Evolutionary conservation across 495 filamentous ascomycete genomes (phyloP).

Genomic region (Trichoderma gamsii): DNA sequence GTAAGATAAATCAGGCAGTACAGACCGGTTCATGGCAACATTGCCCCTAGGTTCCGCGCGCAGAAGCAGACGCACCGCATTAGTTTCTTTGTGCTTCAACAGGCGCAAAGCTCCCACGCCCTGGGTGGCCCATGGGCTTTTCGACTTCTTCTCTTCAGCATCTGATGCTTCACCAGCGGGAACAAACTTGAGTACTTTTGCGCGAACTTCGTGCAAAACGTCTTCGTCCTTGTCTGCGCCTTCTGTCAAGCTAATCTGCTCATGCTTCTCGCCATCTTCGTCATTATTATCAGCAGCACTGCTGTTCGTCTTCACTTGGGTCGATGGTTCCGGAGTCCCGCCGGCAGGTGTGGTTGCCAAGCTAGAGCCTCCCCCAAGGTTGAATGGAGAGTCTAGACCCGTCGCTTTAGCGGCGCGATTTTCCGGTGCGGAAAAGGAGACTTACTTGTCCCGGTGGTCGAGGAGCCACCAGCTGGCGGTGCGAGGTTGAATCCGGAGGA

Average conservation of each 20-base stretch:
- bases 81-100: conserved; percentile 59
- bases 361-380: conserved; percentile 44
- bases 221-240: conserved; percentile 68
- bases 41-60: conserved; percentile 65
- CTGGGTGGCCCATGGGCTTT: conserved; percentile 50
- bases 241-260: conserved; percentile 57
- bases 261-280: conserved; percentile 43
- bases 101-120: conserved; percentile 62
- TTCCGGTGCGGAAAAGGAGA: conserved; percentile 20
- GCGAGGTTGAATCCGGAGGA: conserved; percentile 9
- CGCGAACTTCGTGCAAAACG: conserved; percentile 54
- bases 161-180: conserved; percentile 31
- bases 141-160: conserved; percentile 29
- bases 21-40: conserved; percentile 58
- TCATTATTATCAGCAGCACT: conserved; percentile 35
- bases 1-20: conserved; percentile 56
- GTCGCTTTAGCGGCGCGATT: conserved; percentile 16
- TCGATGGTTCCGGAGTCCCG: conserved; percentile 54
- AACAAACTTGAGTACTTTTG: conserved; percentile 53
- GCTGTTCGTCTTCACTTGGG: conserved; percentile 45
- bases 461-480: conserved; percentile 24
- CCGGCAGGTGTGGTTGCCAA: conserved; percentile 53
- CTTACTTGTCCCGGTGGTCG: conserved; percentile 42
- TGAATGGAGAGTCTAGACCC: conserved; percentile 38
- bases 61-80: conserved; percentile 56